phyloP scores from a whole-genome alignment of 495 filamentous ascomycete species.

The Tuber umbilicatum region DNA sequence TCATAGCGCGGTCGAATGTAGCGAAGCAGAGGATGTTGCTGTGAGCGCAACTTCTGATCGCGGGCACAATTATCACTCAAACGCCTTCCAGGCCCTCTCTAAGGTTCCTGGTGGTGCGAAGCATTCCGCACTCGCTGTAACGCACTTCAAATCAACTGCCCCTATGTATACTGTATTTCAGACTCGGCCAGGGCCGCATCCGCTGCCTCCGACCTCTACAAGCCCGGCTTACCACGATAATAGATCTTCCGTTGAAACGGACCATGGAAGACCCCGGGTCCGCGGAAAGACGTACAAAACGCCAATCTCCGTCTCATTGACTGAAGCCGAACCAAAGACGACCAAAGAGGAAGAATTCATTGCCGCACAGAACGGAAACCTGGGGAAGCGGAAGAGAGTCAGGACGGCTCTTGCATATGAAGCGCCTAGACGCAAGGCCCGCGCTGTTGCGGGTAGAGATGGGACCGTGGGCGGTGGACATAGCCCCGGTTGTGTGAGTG shows the following conservation, averaged over 20 bases:
- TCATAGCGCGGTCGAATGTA: neutral
- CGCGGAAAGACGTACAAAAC: constrained; percentile 35
- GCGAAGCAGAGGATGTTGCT: neutral
- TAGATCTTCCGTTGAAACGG: neutral
- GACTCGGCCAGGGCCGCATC: constrained; percentile 28
- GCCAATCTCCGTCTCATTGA: constrained; percentile 25
- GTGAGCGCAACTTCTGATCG: neutral
- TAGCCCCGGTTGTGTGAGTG: constrained; percentile 27
- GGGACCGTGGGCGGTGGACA: constrained; percentile 16
- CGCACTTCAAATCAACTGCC: constrained; percentile 29
- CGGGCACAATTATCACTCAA: neutral
- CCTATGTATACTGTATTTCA: constrained; percentile 29
- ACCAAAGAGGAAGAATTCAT: constrained; percentile 35
- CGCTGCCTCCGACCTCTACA: constrained; percentile 11
- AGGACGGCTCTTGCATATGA: constrained; percentile 35
- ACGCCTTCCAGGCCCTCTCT: neutral
- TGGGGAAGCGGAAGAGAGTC: constrained; percentile 33
- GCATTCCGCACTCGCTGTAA: constrained; percentile 12
- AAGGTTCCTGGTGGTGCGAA: neutral
- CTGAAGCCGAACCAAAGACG: constrained; percentile 24
- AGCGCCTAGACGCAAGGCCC: constrained; percentile 29
- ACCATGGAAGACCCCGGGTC: constrained; percentile 25
- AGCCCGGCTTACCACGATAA: neutral
- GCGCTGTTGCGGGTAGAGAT: constrained; percentile 15
- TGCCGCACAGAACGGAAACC: constrained; percentile 35